Evolutionary conservation across 495 filamentous ascomycete genomes (phyloP), one percentile per base, ranked within the genome.

Genomic region (Beverwykella pulmonaria): DNA sequence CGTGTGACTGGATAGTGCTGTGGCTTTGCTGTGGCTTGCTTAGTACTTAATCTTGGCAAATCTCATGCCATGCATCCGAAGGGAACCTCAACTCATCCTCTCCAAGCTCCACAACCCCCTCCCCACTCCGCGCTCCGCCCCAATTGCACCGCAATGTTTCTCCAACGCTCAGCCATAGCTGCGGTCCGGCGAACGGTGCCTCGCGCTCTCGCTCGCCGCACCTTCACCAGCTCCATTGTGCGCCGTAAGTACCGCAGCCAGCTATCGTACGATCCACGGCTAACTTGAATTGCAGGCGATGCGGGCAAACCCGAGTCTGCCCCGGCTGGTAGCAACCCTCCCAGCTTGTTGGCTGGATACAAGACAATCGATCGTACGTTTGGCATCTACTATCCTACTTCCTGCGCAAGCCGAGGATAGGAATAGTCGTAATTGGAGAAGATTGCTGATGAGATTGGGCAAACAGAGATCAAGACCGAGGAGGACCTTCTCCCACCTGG

Each of bases 401-500:
- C 48, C 46, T 25, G 52, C 41, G 22, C 3, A 10, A n/a, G 10
- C 27, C 10, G 1, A 29, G 6, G 39, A 44, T 15, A 44, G 34
- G 27, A 56, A 39, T 19, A 20, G 27, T 8, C 52, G 14, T n/a
- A 32, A 10, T 59, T 15, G 47, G 36, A 15, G 27, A 23, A 50
- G 41, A 61, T 58, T 41, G 34, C 55, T 60, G 32, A 59, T 19
- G 8, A 20, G 7, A 25, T 19, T 19, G 22, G 47, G 22, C 1
- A n/a, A 30, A 17, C 75, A 98, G 93, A 98, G 71, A 87, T 98
- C 79, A 88, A 87, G 80, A 82, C 75, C 67, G 85, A 88, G 71
- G 82, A 86, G 14, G 94, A 99, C 80, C 90, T 99, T 55, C 36
- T 95, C 63, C 82, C 86, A 63, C 91, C 92, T 46, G 94, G 94